Conservation (phyloP, 805 yeast genomes). For the Ogataea parapolymorpha region DNA sequence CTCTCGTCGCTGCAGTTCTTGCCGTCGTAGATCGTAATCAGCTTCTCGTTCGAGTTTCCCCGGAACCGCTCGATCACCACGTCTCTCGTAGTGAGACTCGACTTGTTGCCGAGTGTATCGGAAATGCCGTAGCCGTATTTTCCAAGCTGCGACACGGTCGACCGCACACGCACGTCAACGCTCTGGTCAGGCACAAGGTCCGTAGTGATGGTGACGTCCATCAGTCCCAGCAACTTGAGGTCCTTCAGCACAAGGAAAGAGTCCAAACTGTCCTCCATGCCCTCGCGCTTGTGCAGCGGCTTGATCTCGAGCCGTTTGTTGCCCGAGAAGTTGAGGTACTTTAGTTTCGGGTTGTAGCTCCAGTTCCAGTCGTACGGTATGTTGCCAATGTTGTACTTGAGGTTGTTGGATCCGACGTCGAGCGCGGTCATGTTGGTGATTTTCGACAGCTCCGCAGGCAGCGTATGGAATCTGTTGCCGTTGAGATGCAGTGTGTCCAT, state of each 20-base stretch:
- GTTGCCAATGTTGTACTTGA: conserved; percentile 89
- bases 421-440: conserved; percentile 60
- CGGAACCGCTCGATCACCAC: conserved; percentile 83
- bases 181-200: conserved; percentile 87
- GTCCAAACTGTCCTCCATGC: conserved; percentile 63
- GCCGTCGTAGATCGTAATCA: conserved; percentile 86
- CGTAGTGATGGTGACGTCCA: conserved; percentile 93
- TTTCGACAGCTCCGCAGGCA: conserved; percentile 85
- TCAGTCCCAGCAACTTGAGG: conserved; percentile 73
- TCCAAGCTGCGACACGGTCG: conserved; percentile 78
- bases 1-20: conserved; percentile 51
- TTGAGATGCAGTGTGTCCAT: conserved; percentile 67
- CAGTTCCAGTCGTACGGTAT: conserved; percentile 98
- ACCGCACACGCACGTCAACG: conserved; percentile 78
- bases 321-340: conserved; percentile 85
- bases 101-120: conserved; percentile 72
- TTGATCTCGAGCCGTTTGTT: conserved; percentile 88
- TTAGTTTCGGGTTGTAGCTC: conserved; percentile 76
- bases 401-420: conserved; percentile 87
- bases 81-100: conserved; percentile 71
- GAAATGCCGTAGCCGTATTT: conserved; percentile 87
- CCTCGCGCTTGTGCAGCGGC: conserved; percentile 56
- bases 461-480: conserved; percentile 77
- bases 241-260: conserved; percentile 59
- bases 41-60: conserved; percentile 76